Percentiles rank a stretch among this genome's conserved stretches.
Evolutionary conservation across 495 filamentous ascomycete genomes (phyloP).

Genomic region (Talaromyces borbonicus): DNA sequence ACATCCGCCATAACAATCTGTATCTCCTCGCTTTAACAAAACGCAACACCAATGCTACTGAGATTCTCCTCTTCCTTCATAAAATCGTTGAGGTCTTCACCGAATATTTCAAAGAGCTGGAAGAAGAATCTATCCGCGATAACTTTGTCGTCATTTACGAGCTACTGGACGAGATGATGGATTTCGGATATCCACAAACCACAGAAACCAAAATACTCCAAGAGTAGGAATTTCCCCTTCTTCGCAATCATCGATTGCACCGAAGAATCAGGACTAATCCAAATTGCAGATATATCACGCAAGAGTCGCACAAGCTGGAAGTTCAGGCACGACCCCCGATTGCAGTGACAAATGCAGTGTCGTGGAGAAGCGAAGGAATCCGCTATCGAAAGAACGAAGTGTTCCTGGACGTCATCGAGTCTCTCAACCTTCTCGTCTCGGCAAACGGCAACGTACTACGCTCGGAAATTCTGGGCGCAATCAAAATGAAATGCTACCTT

Average conservation of each 20-base stretch:
- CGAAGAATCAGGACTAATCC: neutral
- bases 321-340: constrained; percentile 98
- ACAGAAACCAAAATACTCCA: constrained; percentile 98
- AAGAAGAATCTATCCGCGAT: constrained; percentile 98
- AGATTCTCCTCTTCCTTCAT: constrained; percentile 96
- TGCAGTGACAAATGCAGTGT: constrained; percentile 96
- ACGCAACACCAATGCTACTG: constrained; percentile 97
- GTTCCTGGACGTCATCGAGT: constrained; percentile 96
- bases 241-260: constrained; percentile 14
- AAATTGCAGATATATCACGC: constrained; percentile 74
- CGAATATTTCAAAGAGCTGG: constrained; percentile 98
- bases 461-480: constrained; percentile 91
- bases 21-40: constrained; percentile 98
- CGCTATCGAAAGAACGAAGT: constrained; percentile 99
- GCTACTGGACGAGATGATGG: constrained; percentile 99
- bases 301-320: constrained; percentile 98
- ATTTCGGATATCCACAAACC: constrained; percentile 98
- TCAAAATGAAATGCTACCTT: constrained; percentile 99
- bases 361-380: constrained; percentile 96
- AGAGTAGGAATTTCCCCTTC: too few relatives aligned
- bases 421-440: constrained; percentile 90
- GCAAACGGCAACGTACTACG: constrained; percentile 92
- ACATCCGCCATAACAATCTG: constrained; percentile 99
- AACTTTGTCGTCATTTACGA: constrained; percentile 99
- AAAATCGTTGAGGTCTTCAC: constrained; percentile 98